Conservation (phyloP, 2,329 filamentous ascomycete species). For the Blastomyces silverae region DNA sequence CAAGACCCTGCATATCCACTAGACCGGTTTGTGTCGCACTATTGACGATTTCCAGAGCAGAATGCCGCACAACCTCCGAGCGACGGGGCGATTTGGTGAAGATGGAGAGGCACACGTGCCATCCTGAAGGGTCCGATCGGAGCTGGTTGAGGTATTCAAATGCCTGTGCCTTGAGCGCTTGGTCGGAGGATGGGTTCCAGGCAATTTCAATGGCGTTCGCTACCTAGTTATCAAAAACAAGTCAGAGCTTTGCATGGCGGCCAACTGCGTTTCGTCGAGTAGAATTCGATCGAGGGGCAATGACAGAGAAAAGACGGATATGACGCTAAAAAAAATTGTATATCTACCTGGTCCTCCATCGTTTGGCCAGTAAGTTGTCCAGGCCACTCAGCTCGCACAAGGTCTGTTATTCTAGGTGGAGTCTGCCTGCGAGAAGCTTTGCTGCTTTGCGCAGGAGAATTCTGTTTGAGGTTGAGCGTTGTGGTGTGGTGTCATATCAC, state of each 20-base stretch:
- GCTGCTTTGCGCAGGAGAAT: slow-evolving; percentile 19
- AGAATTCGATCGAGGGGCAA: slow-evolving; percentile 13
- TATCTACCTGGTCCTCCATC: slow-evolving; percentile 42
- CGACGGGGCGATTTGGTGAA: slow-evolving; percentile 71
- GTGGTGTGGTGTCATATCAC: slow-evolving; percentile 26
- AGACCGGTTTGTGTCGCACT: slow-evolving; percentile 75
- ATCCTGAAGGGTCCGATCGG: slow-evolving; percentile 72
- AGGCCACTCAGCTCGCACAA: slow-evolving; percentile 14
- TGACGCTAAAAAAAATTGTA: slow-evolving; percentile 11
- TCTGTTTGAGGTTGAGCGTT: slow-evolving; percentile 22
- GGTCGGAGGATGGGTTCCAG: slow-evolving; percentile 72
- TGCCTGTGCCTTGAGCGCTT: slow-evolving; percentile 69
- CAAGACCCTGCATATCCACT: slow-evolving; percentile 65
- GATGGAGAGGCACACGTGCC: slow-evolving; percentile 80
- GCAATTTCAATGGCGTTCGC: slow-evolving; percentile 94
- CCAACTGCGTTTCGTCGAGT: neutral
- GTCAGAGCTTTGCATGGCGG: slow-evolving; percentile 8
- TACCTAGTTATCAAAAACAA: slow-evolving; percentile 50
- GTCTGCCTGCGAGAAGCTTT: slow-evolving; percentile 21
- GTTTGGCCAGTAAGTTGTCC: slow-evolving; percentile 33
- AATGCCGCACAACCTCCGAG: slow-evolving; percentile 78
- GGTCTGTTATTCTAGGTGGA: slow-evolving; percentile 12
- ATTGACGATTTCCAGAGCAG: slow-evolving; percentile 88
- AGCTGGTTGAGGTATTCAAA: slow-evolving; percentile 59
- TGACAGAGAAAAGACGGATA: slow-evolving; percentile 12